A percentile compares a stretch with the other conserved stretches of the same genome.
Evolutionary conservation across 208 protist species (phyloP).

Genomic region (Trypanosoma vivax): DNA sequence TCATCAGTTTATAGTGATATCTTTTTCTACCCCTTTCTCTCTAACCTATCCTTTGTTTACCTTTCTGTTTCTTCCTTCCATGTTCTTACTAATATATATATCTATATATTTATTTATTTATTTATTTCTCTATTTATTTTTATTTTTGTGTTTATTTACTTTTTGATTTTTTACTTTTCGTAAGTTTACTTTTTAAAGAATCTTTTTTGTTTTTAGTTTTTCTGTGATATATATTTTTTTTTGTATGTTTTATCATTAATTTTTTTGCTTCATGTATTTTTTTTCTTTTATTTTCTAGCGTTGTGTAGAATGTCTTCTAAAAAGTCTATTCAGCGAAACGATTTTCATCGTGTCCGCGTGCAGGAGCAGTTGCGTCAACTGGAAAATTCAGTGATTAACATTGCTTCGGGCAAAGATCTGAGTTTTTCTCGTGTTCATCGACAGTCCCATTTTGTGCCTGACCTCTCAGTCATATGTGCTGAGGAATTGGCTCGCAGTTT

Average conservation of each 20-base stretch:
- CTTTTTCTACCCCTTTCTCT: too few species aligned
- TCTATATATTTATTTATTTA: background rate
- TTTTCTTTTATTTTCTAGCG: background rate
- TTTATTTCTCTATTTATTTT: background rate
- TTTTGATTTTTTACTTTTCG: conserved; percentile 16
- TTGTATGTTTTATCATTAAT: background rate
- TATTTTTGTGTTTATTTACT: background rate
- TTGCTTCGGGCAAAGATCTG: background rate
- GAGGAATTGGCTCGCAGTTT: conserved; percentile 70
- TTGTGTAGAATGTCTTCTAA: conserved; percentile 3
- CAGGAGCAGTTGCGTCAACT: conserved; percentile 34
- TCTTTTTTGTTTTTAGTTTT: conserved; percentile 9
- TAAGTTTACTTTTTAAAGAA: conserved; percentile 19
- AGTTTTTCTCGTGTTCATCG: background rate
- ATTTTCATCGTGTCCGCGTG: conserved; percentile 62
- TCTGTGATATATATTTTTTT: conserved; percentile 5
- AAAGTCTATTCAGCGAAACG: conserved; percentile 25
- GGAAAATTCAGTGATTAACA: background rate
- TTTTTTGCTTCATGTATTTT: background rate
- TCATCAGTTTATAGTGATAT: too few species aligned
- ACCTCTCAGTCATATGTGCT: conserved; percentile 63
- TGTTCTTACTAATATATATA: conserved; percentile 9
- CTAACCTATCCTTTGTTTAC: conserved; percentile 7
- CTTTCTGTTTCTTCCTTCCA: conserved; percentile 15
- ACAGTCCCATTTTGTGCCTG: conserved; percentile 73